Conservation (phyloP, 73 alveolate species). For the Paramecium bursaria region DNA sequence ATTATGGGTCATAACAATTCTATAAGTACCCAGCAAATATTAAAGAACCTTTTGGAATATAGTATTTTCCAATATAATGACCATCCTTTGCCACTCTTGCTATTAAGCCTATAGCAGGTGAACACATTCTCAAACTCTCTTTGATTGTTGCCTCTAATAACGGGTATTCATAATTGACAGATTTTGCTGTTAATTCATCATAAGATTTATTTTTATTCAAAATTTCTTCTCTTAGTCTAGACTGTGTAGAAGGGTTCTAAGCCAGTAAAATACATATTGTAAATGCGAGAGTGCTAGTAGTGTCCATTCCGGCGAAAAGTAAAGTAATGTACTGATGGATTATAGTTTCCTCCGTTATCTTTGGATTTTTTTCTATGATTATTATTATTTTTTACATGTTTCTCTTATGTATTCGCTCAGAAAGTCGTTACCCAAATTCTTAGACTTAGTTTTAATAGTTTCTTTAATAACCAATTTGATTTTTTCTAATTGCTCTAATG, state of each 20-base stretch:
- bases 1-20: conserved; percentile 43
- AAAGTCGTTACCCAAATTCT: too few species aligned
- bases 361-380: too few species aligned
- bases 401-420: too few species aligned
- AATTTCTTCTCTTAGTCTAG: conserved; percentile 31
- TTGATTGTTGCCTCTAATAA: neutral
- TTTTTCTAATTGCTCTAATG: too few species aligned
- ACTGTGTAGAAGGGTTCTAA: too few species aligned
- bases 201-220: neutral
- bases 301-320: conserved; percentile 65
- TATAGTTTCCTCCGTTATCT: conserved; percentile 25
- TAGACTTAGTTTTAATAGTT: too few species aligned
- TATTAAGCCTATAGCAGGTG: conserved; percentile 44
- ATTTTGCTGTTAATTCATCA: neutral
- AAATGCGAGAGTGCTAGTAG: conserved; percentile 62
- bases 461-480: too few species aligned
- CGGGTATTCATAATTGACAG: neutral
- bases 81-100: conserved; percentile 57
- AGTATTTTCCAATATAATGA: conserved; percentile 58
- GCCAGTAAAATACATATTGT: too few species aligned
- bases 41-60: neutral
- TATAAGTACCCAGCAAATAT: neutral
- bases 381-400: too few species aligned
- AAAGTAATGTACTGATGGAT: conserved; percentile 56
- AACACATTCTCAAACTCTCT: conserved; percentile 68